Percentiles rank a stretch among this genome's conserved stretches.
Evolutionary conservation across 164 flowering plant genomes (phyloP).

Genomic region (Saururus chinensis): DNA sequence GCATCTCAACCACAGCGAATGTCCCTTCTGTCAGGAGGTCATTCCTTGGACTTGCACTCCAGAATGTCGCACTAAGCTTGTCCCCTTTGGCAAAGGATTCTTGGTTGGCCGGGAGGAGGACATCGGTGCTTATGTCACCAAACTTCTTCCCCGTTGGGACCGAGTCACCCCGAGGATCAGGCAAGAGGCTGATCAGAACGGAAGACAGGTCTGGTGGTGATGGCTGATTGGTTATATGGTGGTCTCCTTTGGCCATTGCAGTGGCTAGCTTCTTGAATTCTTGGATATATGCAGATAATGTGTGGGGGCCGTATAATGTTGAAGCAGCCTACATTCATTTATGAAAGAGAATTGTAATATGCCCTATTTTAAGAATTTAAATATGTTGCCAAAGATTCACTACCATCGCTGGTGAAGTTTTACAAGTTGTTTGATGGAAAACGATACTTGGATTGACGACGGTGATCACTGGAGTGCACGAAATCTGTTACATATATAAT

Average conservation of each 20-base stretch:
- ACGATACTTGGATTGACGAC: no score
- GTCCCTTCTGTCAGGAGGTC: slow-evolving; percentile 65
- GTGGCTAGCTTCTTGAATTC: slow-evolving; percentile 42
- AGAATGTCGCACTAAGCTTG: slow-evolving; percentile 32
- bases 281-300: slow-evolving; percentile 51
- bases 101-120: slow-evolving; percentile 14
- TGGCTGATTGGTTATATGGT: slow-evolving; percentile 4
- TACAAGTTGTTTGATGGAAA: no score
- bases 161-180: slow-evolving; percentile 25
- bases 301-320: slow-evolving; percentile 55
- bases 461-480: no score
- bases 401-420: no score
- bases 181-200: slow-evolving; percentile 18
- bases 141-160: slow-evolving; percentile 31
- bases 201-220: slow-evolving; percentile 51
- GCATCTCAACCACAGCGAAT: slow-evolving; percentile 48
- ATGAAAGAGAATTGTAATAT: no score
- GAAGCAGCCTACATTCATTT: slow-evolving; percentile 39
- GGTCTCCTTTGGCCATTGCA: slow-evolving; percentile 36
- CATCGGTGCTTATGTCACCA: slow-evolving; percentile 44
- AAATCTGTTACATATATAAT: no score
- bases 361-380: no score
- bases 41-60: slow-evolving; percentile 50
- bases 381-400: no score
- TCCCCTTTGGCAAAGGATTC: slow-evolving; percentile 36